Evolutionary conservation across 306 rosid species (phyloP), one percentile per base, ranked within the genome.

Genomic region (Vicia villosa): DNA sequence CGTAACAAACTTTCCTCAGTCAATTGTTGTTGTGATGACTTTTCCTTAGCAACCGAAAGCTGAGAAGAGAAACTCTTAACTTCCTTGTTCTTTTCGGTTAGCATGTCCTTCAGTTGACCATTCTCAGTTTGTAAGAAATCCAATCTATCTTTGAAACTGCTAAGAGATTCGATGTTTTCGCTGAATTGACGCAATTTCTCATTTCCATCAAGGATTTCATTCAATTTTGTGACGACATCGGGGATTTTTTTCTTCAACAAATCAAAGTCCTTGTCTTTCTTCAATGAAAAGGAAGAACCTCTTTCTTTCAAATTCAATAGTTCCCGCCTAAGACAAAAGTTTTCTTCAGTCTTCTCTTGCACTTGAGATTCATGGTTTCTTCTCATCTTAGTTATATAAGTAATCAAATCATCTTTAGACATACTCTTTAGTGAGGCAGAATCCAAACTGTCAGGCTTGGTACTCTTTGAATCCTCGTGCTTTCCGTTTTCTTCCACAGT

Each of bases 311-410:
- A 58, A 17, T 6, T 86, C 55, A 89, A 59, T 8, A 78, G 46
- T 58, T 84, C 88, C 68, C 96, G 54, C 83, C 32, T 89, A 26
- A 86, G 88, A 68, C 73, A 73, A 74, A 86, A 74, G 67, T 59
- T 73, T 62, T 86, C 83, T 81, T 95, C 99, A 21, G 87, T 91
- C 59, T 77, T 58, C 79, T 77, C 76, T 6, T 73, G 96, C 82
- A 89, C 87, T 62, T 86, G 70, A 45, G 86, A 86, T 69, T 95
- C 99, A 26, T 95, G 97, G 59, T 86, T 80, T 83, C 97, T 87
- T 85, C 80, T 89, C 91, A 86, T 80, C 55, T 77, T 83, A 61
- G 88, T 84, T 79, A 95, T 84, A 70, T 83, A 67, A 37, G 30
- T 30, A 32, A 83, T 51, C 83, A 91, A 70, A 32, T 86, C 86